phyloP scores from a whole-genome alignment of 108 stramenopile genomes.

The Schizochytrium sp. region DNA sequence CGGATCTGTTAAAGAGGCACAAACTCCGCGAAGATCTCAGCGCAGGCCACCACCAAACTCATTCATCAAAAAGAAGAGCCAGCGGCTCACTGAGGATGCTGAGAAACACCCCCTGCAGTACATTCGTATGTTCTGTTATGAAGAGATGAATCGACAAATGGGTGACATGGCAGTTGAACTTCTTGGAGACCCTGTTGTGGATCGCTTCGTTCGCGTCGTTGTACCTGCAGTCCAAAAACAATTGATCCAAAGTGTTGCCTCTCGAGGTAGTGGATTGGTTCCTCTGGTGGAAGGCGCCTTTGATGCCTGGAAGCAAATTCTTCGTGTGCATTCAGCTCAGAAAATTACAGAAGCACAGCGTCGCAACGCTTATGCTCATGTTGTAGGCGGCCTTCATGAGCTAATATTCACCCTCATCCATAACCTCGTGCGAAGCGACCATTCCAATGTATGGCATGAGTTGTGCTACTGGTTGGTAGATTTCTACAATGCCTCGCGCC shows the following conservation, averaged over 20 bases:
- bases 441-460: conserved; percentile 41
- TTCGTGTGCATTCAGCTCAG: conserved; percentile 9
- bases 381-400: conserved; percentile 1
- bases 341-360: not conserved
- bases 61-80: not conserved
- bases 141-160: not conserved
- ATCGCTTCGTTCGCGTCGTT: conserved; percentile 14
- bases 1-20: not conserved
- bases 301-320: conserved; percentile 25
- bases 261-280: conserved; percentile 30
- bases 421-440: conserved; percentile 51
- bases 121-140: conserved; percentile 58
- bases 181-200: not conserved
- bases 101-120: conserved; percentile 52
- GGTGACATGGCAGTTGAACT: conserved; percentile 49
- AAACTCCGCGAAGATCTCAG: not conserved
- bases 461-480: conserved; percentile 27
- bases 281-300: conserved; percentile 57
- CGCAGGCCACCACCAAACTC: not conserved
- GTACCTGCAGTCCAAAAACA: conserved; percentile 53
- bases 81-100: conserved; percentile 31
- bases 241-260: conserved; percentile 47
- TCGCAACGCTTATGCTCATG: not conserved
- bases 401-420: conserved; percentile 43
- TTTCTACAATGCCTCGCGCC: conserved; percentile 3